Percentiles rank a stretch among this genome's conserved stretches.
Conservation (phyloP, 1,284 basidiomycete species). For the Puccinia novopanici region DNA sequence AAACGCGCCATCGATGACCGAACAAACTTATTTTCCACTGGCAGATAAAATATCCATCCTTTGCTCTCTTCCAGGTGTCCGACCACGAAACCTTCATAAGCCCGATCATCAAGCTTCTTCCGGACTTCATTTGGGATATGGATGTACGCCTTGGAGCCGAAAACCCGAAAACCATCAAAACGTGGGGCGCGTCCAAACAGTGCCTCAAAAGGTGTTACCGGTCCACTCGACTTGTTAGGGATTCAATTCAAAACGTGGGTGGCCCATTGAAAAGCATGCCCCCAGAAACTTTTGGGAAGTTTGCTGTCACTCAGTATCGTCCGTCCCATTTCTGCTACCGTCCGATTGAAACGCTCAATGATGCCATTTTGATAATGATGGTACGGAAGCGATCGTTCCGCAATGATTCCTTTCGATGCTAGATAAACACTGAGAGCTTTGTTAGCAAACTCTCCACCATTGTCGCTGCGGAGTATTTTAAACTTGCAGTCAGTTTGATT, state of each 20-base stretch:
- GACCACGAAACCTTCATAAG: not conserved
- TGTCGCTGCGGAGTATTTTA: not conserved
- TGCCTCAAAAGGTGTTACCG: not conserved
- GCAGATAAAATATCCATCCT: not conserved
- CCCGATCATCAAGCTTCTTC: slow-evolving; percentile 13
- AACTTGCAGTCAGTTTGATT: not conserved
- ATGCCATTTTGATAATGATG: slow-evolving; percentile 19
- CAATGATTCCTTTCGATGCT: not conserved
- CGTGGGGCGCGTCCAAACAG: not conserved
- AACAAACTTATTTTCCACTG: not conserved
- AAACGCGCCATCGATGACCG: not conserved
- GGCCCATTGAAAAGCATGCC: not conserved
- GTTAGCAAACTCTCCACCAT: too few relatives aligned
- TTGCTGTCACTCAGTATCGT: slow-evolving; percentile 16
- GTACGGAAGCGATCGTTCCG: not conserved
- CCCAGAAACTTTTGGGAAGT: not conserved
- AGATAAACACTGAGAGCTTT: not conserved
- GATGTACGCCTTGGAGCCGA: not conserved
- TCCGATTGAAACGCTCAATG: slow-evolving; percentile 5
- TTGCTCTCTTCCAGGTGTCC: not conserved
- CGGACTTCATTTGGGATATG: slow-evolving; percentile 1
- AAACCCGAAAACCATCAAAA: not conserved
- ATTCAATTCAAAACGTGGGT: not conserved
- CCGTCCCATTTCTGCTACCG: not conserved
- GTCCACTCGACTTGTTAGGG: not conserved